Evolutionary conservation across 139 green algal genomes (phyloP).

Genomic region (Micractinium sp.): DNA sequence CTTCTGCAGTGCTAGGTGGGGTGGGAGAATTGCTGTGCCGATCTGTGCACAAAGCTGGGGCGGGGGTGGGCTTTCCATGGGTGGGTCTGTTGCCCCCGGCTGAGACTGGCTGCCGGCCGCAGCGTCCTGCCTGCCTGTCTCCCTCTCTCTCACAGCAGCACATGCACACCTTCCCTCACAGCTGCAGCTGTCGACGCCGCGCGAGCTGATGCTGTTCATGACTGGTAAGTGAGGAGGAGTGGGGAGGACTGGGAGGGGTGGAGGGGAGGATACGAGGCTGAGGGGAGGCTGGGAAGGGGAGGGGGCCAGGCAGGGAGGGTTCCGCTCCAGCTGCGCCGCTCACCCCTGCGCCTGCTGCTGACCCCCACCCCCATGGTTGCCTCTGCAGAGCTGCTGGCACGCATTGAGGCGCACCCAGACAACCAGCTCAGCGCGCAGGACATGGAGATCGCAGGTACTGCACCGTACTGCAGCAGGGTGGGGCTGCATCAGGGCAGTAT

Average conservation of each 20-base stretch:
- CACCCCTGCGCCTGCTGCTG: neutral
- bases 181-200: conserved; percentile 74
- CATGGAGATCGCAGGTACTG: conserved; percentile 87
- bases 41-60: neutral
- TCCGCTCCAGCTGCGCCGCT: neutral
- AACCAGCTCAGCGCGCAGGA: conserved; percentile 85
- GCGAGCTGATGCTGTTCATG: conserved; percentile 95
- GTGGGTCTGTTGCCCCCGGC: neutral
- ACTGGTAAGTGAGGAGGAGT: neutral
- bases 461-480: conserved; percentile 79
- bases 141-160: neutral
- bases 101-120: neutral
- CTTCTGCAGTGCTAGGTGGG: no score
- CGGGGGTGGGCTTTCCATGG: neutral
- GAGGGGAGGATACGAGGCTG: no score
- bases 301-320: no score
- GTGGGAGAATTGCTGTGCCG: no score
- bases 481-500: neutral
- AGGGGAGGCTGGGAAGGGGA: no score
- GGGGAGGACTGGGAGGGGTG: no score
- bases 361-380: neutral
- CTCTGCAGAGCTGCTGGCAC: conserved; percentile 80
- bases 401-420: conserved; percentile 87
- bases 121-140: neutral
- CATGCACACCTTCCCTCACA: no score